Evolutionary conservation across 805 yeast genomes (phyloP).

Genomic region (Kurtzmaniella fragi): DNA sequence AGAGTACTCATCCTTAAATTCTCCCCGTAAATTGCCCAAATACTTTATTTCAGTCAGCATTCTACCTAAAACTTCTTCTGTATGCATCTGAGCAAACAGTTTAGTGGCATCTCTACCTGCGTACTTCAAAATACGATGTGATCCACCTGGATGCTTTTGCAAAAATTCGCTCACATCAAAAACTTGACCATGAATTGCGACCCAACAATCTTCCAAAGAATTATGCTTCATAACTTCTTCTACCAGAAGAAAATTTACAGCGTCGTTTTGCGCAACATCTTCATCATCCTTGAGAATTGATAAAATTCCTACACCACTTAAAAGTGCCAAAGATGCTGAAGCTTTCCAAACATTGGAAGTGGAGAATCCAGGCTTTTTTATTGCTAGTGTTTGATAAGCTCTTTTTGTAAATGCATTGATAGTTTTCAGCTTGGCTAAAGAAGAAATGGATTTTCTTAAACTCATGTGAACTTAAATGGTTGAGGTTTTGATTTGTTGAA

Average conservation of each 20-base stretch:
- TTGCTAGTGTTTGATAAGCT: neutral
- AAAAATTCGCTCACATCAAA: slow-evolving; percentile 35
- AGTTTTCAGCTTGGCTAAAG: neutral
- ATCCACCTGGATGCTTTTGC: slow-evolving; percentile 51
- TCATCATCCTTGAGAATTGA: neutral
- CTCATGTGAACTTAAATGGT: neutral
- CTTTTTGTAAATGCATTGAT: neutral
- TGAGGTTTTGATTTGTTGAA: no score
- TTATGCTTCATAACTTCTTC: slow-evolving; percentile 14
- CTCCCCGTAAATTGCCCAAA: neutral
- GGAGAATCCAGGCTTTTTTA: neutral
- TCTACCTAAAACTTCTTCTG: slow-evolving; percentile 14
- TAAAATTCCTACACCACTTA: neutral
- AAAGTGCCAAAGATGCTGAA: neutral
- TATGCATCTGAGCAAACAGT: slow-evolving; percentile 37
- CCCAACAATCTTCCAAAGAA: slow-evolving; percentile 17
- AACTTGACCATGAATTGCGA: slow-evolving; percentile 27
- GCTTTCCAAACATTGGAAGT: neutral
- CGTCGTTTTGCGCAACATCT: neutral
- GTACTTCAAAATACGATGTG: slow-evolving; percentile 32
- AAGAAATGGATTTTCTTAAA: neutral
- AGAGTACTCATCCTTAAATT: neutral
- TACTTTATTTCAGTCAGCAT: slow-evolving; percentile 4
- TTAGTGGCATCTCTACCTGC: slow-evolving; percentile 61
- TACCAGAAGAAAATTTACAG: slow-evolving; percentile 5